phyloP scores from a whole-genome alignment of 108 stramenopile species.

The Skeletonema menzelii region DNA sequence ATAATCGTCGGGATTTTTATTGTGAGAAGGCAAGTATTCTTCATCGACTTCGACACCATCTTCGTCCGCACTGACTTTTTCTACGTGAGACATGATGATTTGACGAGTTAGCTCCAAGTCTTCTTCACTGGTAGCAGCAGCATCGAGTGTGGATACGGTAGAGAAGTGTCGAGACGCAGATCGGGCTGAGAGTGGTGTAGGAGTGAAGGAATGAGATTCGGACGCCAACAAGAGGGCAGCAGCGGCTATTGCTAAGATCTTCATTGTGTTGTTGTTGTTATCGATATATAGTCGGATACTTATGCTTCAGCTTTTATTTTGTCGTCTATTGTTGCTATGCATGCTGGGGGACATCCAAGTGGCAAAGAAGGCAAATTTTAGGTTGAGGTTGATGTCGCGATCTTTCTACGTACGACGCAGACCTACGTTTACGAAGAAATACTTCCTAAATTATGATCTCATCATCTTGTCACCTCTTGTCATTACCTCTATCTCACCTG shows the following conservation, averaged over 20 bases:
- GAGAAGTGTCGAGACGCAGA: not conserved
- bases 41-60: slow-evolving; percentile 1
- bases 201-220: not conserved
- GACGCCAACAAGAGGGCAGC: not conserved
- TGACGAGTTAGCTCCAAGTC: slow-evolving; percentile 72
- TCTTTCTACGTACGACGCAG: not conserved
- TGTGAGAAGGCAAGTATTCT: slow-evolving; percentile 5
- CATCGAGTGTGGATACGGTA: not conserved
- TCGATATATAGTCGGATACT: not conserved
- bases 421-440: not conserved
- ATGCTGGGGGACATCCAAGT: not conserved
- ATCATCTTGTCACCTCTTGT: too few relatives aligned
- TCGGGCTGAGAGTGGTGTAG: not conserved
- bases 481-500: too few relatives aligned
- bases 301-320: not conserved
- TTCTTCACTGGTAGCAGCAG: slow-evolving; percentile 28
- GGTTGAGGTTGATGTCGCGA: not conserved
- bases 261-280: not conserved
- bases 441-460: not conserved
- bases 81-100: slow-evolving; percentile 48
- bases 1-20: slow-evolving; percentile 29
- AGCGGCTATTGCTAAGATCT: not conserved
- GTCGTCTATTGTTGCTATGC: not conserved
- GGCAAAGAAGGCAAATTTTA: not conserved
- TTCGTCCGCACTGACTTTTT: not conserved